These are phyloP conservation scores for Petunia hybrid DNA, from an alignment of 305 asterid species.

Conservation along the genomic window DNA sequence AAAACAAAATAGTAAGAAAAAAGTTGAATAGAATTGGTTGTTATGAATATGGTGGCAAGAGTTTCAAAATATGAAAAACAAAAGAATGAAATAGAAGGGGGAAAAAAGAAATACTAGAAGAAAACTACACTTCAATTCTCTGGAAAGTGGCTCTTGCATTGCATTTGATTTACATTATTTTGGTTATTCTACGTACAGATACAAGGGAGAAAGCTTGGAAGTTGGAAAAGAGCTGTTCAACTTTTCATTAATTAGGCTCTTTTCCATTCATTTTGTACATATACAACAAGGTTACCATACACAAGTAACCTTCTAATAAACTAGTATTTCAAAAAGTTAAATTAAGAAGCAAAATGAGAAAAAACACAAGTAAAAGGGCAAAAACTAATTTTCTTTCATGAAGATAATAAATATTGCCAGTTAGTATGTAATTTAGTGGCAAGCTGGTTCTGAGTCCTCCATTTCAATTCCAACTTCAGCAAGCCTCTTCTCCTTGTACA, in stretches of 20 bases:
- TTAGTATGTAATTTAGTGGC: slow-evolving; percentile 45
- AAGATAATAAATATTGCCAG: neutral
- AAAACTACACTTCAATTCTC: neutral
- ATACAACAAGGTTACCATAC: slow-evolving; percentile 19
- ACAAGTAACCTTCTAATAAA: neutral
- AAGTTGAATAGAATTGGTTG: neutral
- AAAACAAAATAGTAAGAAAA: neutral
- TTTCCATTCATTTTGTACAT: slow-evolving; percentile 21
- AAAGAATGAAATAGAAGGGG: neutral
- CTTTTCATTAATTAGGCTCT: slow-evolving; percentile 19
- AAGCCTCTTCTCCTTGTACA: slow-evolving; percentile 85
- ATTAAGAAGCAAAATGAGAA: neutral
- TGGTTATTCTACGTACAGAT: neutral
- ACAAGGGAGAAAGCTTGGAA: neutral
- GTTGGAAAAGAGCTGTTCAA: slow-evolving; percentile 15
- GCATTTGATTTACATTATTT: slow-evolving; percentile 22
- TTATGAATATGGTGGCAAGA: neutral
- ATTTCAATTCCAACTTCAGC: slow-evolving; percentile 70
- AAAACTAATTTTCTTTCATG: neutral
- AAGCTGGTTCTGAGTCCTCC: slow-evolving; percentile 52
- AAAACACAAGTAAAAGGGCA: neutral
- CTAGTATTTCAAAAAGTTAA: slow-evolving; percentile 4
- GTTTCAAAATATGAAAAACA: neutral
- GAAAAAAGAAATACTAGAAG: neutral
- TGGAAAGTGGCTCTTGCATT: neutral